Evolutionary conservation across 2,329 filamentous ascomycete genomes (phyloP).

Genomic region (Penicillium italicum): DNA sequence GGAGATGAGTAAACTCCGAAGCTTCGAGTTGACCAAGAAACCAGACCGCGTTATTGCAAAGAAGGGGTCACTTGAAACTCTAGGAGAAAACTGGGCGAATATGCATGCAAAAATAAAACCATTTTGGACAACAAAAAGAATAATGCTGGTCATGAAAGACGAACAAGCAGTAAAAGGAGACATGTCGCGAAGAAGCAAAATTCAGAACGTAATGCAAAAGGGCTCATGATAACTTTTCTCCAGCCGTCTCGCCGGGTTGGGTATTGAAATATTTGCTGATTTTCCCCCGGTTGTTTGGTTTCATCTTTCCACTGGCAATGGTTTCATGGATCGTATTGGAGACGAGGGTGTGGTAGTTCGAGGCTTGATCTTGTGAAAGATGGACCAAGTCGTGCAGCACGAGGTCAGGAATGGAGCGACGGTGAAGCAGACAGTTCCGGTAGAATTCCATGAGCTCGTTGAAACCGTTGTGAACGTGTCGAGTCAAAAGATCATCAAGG

Average conservation of each 20-base stretch:
- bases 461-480: slow-evolving; percentile 55
- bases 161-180: slow-evolving; percentile 7
- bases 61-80: slow-evolving; percentile 23
- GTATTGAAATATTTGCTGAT: slow-evolving; percentile 12
- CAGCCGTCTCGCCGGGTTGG: slow-evolving; percentile 7
- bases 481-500: slow-evolving; percentile 58
- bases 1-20: slow-evolving; percentile 19
- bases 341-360: not conserved
- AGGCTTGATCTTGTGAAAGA: slow-evolving; percentile 43
- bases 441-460: slow-evolving; percentile 65
- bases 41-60: slow-evolving; percentile 24
- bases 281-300: slow-evolving; percentile 48
- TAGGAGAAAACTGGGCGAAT: slow-evolving; percentile 15
- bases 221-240: slow-evolving; percentile 38
- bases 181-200: slow-evolving; percentile 10
- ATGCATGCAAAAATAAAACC: slow-evolving; percentile 19
- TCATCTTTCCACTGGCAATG: slow-evolving; percentile 48
- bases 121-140: slow-evolving; percentile 13
- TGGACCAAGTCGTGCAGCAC: slow-evolving; percentile 56
- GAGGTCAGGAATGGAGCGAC: slow-evolving; percentile 49
- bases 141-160: slow-evolving; percentile 22
- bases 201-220: slow-evolving; percentile 16
- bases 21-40: slow-evolving; percentile 23
- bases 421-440: slow-evolving; percentile 53
- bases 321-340: slow-evolving; percentile 3